These are phyloP conservation scores for Chondrostereum purpureum DNA, from an alignment of 1,284 basidiomycete genomes.

Conservation along the genomic window DNA sequence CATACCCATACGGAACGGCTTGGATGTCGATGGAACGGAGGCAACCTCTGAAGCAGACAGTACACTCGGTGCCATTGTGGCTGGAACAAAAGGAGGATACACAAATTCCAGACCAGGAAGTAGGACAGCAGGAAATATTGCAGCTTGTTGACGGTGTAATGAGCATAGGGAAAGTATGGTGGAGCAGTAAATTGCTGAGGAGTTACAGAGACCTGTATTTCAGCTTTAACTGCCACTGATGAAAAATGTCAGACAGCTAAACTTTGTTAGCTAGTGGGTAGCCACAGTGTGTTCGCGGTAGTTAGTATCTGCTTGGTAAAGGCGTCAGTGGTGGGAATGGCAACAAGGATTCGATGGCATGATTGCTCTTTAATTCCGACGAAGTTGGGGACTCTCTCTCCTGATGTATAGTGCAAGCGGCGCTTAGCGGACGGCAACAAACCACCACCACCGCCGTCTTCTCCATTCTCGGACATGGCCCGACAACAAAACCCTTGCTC, in stretches of 20 bases:
- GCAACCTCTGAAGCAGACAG: constrained; percentile 26
- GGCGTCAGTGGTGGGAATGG: constrained; percentile 49
- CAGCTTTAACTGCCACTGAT: constrained; percentile 34
- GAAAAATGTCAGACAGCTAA: constrained; percentile 14
- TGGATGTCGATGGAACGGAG: constrained; percentile 18
- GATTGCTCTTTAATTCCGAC: too few relatives aligned
- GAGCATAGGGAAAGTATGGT: constrained; percentile 10
- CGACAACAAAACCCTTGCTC: too few relatives aligned
- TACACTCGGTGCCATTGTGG: constrained; percentile 25
- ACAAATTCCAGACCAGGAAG: constrained; percentile 51
- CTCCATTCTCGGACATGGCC: too few relatives aligned
- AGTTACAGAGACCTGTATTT: constrained; percentile 19
- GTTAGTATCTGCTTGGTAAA: constrained; percentile 45
- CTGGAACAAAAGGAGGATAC: constrained; percentile 51
- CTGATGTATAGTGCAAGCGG: too few relatives aligned
- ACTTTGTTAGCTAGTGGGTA: constrained; percentile 28
- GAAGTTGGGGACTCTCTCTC: too few relatives aligned
- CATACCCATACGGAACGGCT: too few relatives aligned
- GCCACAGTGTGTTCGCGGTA: constrained; percentile 48
- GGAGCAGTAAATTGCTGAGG: constrained; percentile 2
- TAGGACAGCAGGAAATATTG: neutral
- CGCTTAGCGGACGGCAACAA: too few relatives aligned
- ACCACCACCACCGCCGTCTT: too few relatives aligned
- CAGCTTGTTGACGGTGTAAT: constrained; percentile 20
- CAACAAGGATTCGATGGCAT: too few relatives aligned